Evolutionary conservation across 768 basidiomycete species (phyloP).

Genomic region (Infundibulicybe gibba): DNA sequence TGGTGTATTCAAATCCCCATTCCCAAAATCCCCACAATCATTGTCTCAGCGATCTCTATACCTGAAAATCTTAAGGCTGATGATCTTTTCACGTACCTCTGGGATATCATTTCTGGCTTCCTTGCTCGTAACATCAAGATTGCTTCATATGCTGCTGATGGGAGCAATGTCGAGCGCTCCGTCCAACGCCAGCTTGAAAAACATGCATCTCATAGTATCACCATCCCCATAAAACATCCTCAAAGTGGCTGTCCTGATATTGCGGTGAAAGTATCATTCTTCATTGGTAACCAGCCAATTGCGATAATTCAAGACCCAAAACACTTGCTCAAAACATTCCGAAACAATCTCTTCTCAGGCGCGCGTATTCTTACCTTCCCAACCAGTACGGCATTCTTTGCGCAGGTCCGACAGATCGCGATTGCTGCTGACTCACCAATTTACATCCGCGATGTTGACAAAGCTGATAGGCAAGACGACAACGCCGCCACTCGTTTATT

Average conservation of each 20-base stretch:
- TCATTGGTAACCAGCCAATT: constrained; percentile 13
- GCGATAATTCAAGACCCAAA: constrained; percentile 28
- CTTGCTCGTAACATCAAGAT: constrained; percentile 14
- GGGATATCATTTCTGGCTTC: constrained; percentile 19
- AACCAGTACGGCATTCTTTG: constrained; percentile 12
- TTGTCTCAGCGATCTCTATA: constrained; percentile 25
- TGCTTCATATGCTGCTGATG: constrained; percentile 29
- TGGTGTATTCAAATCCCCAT: constrained; percentile 27
- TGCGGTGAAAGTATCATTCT: constrained; percentile 8
- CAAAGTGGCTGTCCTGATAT: not conserved
- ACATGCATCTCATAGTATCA: not conserved
- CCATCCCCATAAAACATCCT: not conserved
- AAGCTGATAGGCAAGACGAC: constrained; percentile 39
- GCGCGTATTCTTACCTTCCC: constrained; percentile 22
- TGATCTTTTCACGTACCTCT: constrained; percentile 10
- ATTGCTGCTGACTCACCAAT: constrained; percentile 11
- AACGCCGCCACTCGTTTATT: constrained; percentile 34
- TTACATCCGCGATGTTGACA: constrained; percentile 19
- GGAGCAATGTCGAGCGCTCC: constrained; percentile 25
- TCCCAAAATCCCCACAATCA: constrained; percentile 25
- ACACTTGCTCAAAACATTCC: constrained; percentile 24
- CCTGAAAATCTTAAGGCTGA: constrained; percentile 11
- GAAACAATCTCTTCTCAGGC: constrained; percentile 28
- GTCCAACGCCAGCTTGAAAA: constrained; percentile 4
- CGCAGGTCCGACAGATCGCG: constrained; percentile 15